Conservation (phyloP, 2,329 filamentous ascomycete genomes). For the Talaromyces sp. region DNA sequence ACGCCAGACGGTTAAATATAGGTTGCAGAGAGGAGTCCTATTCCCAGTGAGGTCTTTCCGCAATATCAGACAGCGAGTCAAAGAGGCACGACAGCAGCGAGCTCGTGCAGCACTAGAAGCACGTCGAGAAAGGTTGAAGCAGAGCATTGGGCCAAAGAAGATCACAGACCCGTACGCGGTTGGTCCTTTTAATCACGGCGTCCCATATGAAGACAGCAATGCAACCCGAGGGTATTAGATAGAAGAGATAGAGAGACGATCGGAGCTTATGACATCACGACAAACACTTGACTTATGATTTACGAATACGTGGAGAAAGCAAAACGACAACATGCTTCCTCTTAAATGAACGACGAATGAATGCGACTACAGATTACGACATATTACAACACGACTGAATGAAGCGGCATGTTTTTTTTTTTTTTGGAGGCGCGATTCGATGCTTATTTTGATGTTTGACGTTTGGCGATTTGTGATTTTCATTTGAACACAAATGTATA, state of each 20-base stretch:
- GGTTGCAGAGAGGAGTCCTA: constrained; percentile 46
- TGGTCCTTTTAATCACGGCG: constrained; percentile 16
- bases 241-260: neutral
- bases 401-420: neutral
- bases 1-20: constrained; percentile 26
- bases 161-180: constrained; percentile 30
- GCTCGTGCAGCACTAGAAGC: constrained; percentile 50
- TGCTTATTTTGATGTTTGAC: neutral
- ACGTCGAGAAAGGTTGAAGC: constrained; percentile 52
- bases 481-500: neutral
- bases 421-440: neutral
- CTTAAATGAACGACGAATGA: constrained; percentile 5
- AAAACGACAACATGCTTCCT: constrained; percentile 1
- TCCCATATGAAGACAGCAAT: constrained; percentile 10
- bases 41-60: constrained; percentile 52
- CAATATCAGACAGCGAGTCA: constrained; percentile 48
- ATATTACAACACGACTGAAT: constrained; percentile 4
- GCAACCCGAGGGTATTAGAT: neutral
- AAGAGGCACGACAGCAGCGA: constrained; percentile 41
- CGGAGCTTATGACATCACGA: constrained; percentile 1
- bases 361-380: constrained; percentile 12
- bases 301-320: constrained; percentile 4
- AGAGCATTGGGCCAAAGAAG: constrained; percentile 51
- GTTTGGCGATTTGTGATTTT: neutral
- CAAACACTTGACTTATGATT: constrained; percentile 10